Percentiles rank a stretch among this genome's conserved stretches.
These are phyloP conservation scores for Boletus speciosus DNA, from an alignment of 768 basidiomycete genomes.

Conservation along the genomic window DNA sequence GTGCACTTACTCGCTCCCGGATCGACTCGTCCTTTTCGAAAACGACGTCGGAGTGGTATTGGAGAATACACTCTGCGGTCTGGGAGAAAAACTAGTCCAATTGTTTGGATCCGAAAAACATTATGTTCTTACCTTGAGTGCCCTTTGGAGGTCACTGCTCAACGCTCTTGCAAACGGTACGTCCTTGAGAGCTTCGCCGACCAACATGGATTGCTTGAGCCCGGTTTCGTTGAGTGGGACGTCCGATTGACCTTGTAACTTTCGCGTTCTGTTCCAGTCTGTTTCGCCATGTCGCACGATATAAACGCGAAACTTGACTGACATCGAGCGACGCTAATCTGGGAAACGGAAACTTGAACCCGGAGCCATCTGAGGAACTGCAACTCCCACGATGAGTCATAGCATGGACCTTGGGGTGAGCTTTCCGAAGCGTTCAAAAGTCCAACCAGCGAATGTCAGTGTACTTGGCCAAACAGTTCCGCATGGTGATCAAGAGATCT, in stretches of 20 bases:
- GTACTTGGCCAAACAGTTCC: too few species aligned
- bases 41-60: neutral
- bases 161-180: conserved; percentile 52
- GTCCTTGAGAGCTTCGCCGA: conserved; percentile 49
- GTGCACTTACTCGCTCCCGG: neutral
- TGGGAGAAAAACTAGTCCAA: neutral
- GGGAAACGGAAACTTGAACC: too few species aligned
- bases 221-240: conserved; percentile 61
- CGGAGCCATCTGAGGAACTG: neutral
- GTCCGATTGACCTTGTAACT: conserved; percentile 72
- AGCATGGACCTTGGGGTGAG: too few species aligned
- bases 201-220: conserved; percentile 40
- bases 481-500: too few species aligned
- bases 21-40: neutral
- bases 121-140: conserved; percentile 49
- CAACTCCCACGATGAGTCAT: neutral
- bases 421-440: too few species aligned
- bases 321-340: neutral
- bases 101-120: neutral
- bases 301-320: conserved; percentile 45
- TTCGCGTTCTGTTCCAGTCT: conserved; percentile 51
- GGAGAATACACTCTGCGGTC: conserved; percentile 1
- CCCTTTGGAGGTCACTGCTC: conserved; percentile 66
- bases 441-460: too few species aligned
- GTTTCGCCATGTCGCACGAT: conserved; percentile 76